Conservation (phyloP, 2,329 filamentous ascomycete species). For the Penicillium verrucosum region DNA sequence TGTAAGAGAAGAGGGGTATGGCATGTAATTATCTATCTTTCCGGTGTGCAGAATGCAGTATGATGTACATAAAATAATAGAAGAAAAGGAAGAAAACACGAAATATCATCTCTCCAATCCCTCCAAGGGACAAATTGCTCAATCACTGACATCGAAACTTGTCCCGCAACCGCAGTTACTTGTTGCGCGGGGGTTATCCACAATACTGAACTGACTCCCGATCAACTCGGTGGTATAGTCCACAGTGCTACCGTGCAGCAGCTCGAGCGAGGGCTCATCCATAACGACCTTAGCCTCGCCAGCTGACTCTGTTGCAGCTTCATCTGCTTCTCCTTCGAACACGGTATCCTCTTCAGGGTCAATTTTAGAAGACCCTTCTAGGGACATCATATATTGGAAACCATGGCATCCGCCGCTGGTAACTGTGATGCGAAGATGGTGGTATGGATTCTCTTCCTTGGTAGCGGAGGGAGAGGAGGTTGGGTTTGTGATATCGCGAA, state of each 20-base stretch:
- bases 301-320: conserved; percentile 37
- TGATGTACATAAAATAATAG: conserved; percentile 18
- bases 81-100: background rate
- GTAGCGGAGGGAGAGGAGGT: conserved; percentile 38
- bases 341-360: conserved; percentile 78
- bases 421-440: conserved; percentile 87
- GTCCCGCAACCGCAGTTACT: conserved; percentile 97
- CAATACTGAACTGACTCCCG: conserved; percentile 91
- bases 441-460: conserved; percentile 62
- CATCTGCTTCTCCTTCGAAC: conserved; percentile 63
- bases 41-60: conserved; percentile 12
- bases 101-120: background rate
- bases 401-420: conserved; percentile 95
- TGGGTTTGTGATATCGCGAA: conserved; percentile 67
- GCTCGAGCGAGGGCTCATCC: conserved; percentile 79
- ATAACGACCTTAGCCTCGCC: conserved; percentile 76
- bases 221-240: conserved; percentile 97
- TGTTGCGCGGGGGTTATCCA: conserved; percentile 84
- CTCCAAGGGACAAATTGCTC: background rate
- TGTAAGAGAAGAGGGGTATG: conserved; percentile 25
- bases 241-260: conserved; percentile 89
- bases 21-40: conserved; percentile 24
- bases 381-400: conserved; percentile 93
- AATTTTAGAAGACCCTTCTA: conserved; percentile 59
- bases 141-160: conserved; percentile 88